A percentile compares a stretch with the other conserved stretches of the same genome.
These are phyloP conservation scores for Tubosaeta brunneosetosa DNA, from an alignment of 768 basidiomycete species.

Conservation along the genomic window DNA sequence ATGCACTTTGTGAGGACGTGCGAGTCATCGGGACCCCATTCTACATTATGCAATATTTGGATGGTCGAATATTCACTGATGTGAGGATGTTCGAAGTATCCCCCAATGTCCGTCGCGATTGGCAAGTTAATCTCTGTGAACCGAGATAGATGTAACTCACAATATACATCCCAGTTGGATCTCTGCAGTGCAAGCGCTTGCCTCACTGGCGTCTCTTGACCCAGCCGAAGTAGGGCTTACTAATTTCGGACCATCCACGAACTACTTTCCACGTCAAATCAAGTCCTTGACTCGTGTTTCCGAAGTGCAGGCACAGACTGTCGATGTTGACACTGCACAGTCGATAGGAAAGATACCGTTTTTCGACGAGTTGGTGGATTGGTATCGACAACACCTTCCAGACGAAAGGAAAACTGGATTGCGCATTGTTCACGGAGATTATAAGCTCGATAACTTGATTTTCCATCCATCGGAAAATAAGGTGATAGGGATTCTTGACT, in stretches of 20 bases:
- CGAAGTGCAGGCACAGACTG: slow-evolving; percentile 62
- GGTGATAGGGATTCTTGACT: slow-evolving; percentile 94
- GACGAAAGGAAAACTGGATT: slow-evolving; percentile 70
- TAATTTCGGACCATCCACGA: slow-evolving; percentile 64
- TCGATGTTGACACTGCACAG: slow-evolving; percentile 59
- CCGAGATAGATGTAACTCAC: not conserved
- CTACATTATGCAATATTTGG: slow-evolving; percentile 95
- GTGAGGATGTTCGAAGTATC: slow-evolving; percentile 66
- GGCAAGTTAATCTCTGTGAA: slow-evolving; percentile 42
- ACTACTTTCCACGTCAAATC: slow-evolving; percentile 93
- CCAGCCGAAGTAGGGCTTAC: slow-evolving; percentile 64
- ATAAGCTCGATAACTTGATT: slow-evolving; percentile 95
- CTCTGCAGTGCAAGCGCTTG: slow-evolving; percentile 67
- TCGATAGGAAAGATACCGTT: slow-evolving; percentile 68
- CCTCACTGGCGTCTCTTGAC: slow-evolving; percentile 58
- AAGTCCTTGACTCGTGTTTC: slow-evolving; percentile 83
- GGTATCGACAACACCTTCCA: slow-evolving; percentile 74
- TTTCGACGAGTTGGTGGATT: slow-evolving; percentile 65
- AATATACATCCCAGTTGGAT: slow-evolving; percentile 56
- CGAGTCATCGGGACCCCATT: slow-evolving; percentile 83
- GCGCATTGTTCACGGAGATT: slow-evolving; percentile 96
- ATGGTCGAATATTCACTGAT: slow-evolving; percentile 93
- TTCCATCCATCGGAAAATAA: slow-evolving; percentile 90
- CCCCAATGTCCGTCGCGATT: slow-evolving; percentile 59
- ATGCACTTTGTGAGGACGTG: slow-evolving; percentile 75